These are phyloP conservation scores for Pseudomonodictys pantanalensis DNA, from an alignment of 495 filamentous ascomycete genomes.

Conservation along the genomic window DNA sequence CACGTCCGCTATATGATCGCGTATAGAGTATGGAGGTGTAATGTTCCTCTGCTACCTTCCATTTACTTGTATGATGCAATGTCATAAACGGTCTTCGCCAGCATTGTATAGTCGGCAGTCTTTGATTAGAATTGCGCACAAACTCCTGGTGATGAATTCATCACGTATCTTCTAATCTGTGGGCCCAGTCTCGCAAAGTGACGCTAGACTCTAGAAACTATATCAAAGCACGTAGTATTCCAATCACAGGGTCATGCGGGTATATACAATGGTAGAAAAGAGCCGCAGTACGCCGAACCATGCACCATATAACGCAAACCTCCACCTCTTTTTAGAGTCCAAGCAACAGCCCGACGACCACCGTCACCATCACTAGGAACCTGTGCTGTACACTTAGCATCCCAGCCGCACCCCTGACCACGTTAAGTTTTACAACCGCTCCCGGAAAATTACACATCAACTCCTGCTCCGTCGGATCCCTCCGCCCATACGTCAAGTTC, in stretches of 20 bases:
- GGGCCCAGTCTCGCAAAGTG: too few relatives aligned
- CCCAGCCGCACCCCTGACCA: not conserved
- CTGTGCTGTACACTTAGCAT: not conserved
- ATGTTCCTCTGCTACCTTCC: too few relatives aligned
- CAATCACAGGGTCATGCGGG: not conserved
- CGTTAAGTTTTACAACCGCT: slow-evolving; percentile 51
- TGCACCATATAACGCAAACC: not conserved
- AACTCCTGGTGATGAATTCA: too few relatives aligned
- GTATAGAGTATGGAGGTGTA: too few relatives aligned
- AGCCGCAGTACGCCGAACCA: not conserved
- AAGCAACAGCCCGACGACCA: not conserved
- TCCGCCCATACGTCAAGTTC: slow-evolving; percentile 61
- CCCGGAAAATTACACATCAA: slow-evolving; percentile 60
- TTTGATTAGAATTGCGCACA: too few relatives aligned
- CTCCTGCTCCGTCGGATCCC: slow-evolving; percentile 26
- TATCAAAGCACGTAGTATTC: too few relatives aligned
- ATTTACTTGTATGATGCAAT: too few relatives aligned
- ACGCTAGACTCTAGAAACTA: too few relatives aligned
- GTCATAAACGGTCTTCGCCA: too few relatives aligned
- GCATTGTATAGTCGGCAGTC: too few relatives aligned
- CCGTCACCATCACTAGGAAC: not conserved
- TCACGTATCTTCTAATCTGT: too few relatives aligned
- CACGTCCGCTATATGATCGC: too few relatives aligned
- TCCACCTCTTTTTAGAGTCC: slow-evolving; percentile 3
- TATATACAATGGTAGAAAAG: not conserved